Conservation (phyloP, 2,329 filamentous ascomycete genomes). For the Alternaria viburni region DNA sequence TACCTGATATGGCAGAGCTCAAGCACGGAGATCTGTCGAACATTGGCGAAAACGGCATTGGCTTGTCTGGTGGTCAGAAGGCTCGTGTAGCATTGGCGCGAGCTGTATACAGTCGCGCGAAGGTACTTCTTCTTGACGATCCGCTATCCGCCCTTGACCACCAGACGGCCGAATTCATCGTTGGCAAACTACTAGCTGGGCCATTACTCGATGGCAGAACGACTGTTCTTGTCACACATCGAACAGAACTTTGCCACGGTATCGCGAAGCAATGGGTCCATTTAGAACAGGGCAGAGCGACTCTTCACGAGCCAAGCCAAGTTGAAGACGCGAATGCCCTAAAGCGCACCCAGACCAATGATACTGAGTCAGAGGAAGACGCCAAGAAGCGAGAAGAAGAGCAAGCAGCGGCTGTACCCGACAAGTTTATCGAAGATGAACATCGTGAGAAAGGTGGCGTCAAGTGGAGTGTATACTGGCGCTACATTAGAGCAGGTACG, state of each 20-base stretch:
- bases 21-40: constrained; percentile 68
- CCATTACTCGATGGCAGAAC: constrained; percentile 61
- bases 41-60: constrained; percentile 67
- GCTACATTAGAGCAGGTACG: constrained; percentile 82
- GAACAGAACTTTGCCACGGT: constrained; percentile 72
- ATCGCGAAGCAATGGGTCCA: constrained; percentile 77
- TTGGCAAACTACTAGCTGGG: constrained; percentile 63
- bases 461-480: constrained; percentile 77
- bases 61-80: constrained; percentile 67
- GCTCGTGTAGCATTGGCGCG: constrained; percentile 66
- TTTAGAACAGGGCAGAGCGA: constrained; percentile 66
- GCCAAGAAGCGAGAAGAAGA: constrained; percentile 44
- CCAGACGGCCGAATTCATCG: constrained; percentile 68
- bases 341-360: constrained; percentile 47
- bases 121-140: constrained; percentile 64
- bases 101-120: constrained; percentile 64
- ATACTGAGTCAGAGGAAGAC: constrained; percentile 45
- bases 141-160: constrained; percentile 67
- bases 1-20: constrained; percentile 67
- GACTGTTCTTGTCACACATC: constrained; percentile 68
- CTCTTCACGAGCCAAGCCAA: constrained; percentile 49
- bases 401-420: constrained; percentile 63
- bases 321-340: constrained; percentile 54
- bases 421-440: constrained; percentile 83
- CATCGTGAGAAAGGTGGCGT: constrained; percentile 76